Evolutionary conservation across 441 rosid genomes (phyloP).

Genomic region (Brassica hybrid): DNA sequence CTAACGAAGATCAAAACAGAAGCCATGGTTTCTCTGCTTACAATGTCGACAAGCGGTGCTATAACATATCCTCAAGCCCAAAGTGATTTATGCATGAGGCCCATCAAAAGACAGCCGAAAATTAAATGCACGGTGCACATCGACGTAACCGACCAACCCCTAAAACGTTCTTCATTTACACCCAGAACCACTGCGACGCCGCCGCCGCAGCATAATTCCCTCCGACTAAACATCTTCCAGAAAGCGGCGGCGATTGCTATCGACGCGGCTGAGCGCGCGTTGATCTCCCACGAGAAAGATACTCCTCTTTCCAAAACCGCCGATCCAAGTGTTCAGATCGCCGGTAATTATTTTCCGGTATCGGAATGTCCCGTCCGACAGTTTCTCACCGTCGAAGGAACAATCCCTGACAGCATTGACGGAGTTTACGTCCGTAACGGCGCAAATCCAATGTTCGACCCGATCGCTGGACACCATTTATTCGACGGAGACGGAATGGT

Average conservation of each 20-base stretch:
- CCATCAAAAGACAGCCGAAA: constrained; percentile 21
- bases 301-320: constrained; percentile 64
- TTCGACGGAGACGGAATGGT: constrained; percentile 93
- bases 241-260: constrained; percentile 58
- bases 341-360: constrained; percentile 80
- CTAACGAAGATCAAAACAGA: background rate
- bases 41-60: constrained; percentile 23
- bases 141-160: constrained; percentile 45
- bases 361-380: constrained; percentile 57
- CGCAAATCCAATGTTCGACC: constrained; percentile 73
- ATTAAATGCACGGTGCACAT: constrained; percentile 42
- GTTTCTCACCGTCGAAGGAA: constrained; percentile 56
- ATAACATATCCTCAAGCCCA: constrained; percentile 45
- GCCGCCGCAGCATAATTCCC: constrained; percentile 27
- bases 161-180: constrained; percentile 17
- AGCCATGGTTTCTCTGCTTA: constrained; percentile 42
- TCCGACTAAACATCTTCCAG: constrained; percentile 59
- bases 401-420: constrained; percentile 63
- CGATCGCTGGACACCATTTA: constrained; percentile 73
- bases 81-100: constrained; percentile 1
- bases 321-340: constrained; percentile 69
- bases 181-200: constrained; percentile 18
- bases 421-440: constrained; percentile 81
- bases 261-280: constrained; percentile 57
- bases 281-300: constrained; percentile 55